Conservation (phyloP, 1,284 basidiomycete species). For the Heterobasidion occidentale region DNA sequence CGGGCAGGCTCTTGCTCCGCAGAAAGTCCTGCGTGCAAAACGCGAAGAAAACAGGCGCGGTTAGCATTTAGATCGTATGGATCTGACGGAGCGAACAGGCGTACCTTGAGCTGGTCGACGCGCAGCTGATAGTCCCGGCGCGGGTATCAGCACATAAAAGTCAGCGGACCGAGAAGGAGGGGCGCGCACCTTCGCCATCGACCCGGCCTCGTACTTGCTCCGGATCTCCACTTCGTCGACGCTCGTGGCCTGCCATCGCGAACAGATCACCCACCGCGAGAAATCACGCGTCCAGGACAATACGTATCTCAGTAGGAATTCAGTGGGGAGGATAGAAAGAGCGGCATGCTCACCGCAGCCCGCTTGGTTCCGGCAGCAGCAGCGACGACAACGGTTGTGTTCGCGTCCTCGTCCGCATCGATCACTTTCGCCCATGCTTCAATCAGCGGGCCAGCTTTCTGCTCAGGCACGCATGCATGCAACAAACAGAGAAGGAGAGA, state of each 20-base stretch:
- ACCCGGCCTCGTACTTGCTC: constrained; percentile 50
- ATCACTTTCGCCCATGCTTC: constrained; percentile 69
- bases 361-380: constrained; percentile 49
- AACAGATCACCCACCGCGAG: constrained; percentile 1
- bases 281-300: background rate
- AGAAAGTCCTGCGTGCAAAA: constrained; percentile 49
- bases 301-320: no score
- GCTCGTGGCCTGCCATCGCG: constrained; percentile 36
- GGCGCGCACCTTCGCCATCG: constrained; percentile 53
- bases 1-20: constrained; percentile 49
- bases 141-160: constrained; percentile 8
- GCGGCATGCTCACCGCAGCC: constrained; percentile 46
- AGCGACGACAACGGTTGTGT: constrained; percentile 31
- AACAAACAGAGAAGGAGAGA: background rate
- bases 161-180: background rate
- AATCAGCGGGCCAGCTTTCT: constrained; percentile 74
- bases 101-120: constrained; percentile 72
- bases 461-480: constrained; percentile 3
- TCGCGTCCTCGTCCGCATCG: constrained; percentile 55
- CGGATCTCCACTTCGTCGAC: constrained; percentile 65
- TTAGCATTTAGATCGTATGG: background rate
- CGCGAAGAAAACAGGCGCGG: background rate
- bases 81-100: background rate
- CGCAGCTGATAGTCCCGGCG: constrained; percentile 43
- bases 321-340: background rate